Evolutionary conservation across 1,139 yeast species (phyloP), one percentile per base, ranked within the genome.

Genomic region (Saccharomyces hybrid): DNA sequence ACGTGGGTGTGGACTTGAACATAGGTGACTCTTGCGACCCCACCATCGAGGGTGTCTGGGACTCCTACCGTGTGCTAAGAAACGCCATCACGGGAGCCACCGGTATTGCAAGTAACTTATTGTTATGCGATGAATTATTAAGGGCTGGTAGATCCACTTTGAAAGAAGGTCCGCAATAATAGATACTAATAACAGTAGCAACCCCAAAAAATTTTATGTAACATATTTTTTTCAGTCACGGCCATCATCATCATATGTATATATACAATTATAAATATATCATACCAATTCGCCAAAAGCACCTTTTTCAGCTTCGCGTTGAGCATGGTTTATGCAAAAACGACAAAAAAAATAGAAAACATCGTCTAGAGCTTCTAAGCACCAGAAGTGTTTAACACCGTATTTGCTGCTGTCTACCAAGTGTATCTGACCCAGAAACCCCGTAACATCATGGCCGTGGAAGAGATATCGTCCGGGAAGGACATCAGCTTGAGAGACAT

Each of bases 1-100:
- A 82, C 46, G 97, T 91, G 49, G 99, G 99, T 56, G 84, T 95
- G 56, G 97, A 95, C 70, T 79, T 95, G 63, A 81, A 82, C 58
- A 80, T 93, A 13, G 99, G 99, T 48, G 97, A 91, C 67, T 95
- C 98, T 53, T 86, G 93, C 81, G 98, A 93, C 69, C 98, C 99
- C 49, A 78, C 89, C 8, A 81, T 88, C 54, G 97, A 89, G 69
- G 99, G 99, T 58, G 82, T 95, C 57, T 95, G 97, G 95, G 99
- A 95, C 73, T 87, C 96, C 41, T 93, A 82, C 76, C 78, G 99
- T 63, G 99, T 93, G 48, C 75, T 93, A 58, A 83, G 99, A 75
- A 93, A 95, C 70, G 96, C 97, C 27, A 77, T 95, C 55, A 84
- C 91, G 53, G 84, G 96, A 52, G 97, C 98, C 47, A 86, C 95